Base-by-base conservation (phyloP, 2,329 filamentous ascomycete genomes). In the Fusarium sarcochroum region DNA sequence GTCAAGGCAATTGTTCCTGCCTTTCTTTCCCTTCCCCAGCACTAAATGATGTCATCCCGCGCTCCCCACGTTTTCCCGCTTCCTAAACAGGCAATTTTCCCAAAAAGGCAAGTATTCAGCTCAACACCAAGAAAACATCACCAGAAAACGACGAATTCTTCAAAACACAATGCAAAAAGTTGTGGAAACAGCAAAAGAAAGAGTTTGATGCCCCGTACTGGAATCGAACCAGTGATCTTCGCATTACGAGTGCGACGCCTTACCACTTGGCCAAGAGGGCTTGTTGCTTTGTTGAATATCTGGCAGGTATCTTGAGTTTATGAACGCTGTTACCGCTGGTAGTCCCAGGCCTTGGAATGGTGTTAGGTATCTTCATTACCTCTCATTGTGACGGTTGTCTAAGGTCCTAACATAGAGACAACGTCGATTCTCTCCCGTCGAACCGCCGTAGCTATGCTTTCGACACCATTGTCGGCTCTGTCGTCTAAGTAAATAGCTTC, bases 201-300 rank as follows among this genome's bases (percentile, higher is more conserved):
- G 7, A 6, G 3, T 5, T 14, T 6, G 1, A 3, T 72, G 70
- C 70, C 69, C 64, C 58, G 58, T 70, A 65, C 55, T 58, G 61
- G 70, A 72, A 69, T 72, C 62, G 70, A 72, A 72, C 70, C 64
- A 54, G 52, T 65, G 70, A 72, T 72, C 70, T 72, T 72, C 58
- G 59, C 70, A 72, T 72, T 72, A 72, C 70, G 70, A 72, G 70
- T 72, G 70, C 59, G 58, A 72, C 70, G 70, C 70, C 70, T 72
- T 72, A 72, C 70, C 70, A 68, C 68, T 72, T 58, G 70, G 70
- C 70, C 70, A 72, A 70, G 56, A 58, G 65, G 69, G 70, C 70
- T 62, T 6, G 46, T 56, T 53, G n/a, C 6, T 50, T 50, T 52
- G 35, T 68, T 54, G 42, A 41, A 41, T 45, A 46, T 14, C 20